phyloP scores from a whole-genome alignment of 148 eudicot genomes.

The Silene conica region DNA sequence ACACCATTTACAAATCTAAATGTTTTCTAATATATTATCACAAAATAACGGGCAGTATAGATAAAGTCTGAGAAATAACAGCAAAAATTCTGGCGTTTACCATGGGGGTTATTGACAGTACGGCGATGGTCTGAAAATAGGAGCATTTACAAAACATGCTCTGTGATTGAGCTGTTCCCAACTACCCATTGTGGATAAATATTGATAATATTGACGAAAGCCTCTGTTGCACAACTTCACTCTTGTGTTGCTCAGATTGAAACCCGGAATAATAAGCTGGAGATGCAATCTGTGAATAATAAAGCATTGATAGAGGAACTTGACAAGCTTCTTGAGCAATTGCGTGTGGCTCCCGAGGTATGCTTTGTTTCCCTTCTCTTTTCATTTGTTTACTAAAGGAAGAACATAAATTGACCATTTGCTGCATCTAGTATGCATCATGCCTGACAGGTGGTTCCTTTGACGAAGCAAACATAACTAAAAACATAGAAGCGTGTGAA shows the following conservation, averaged over 20 bases:
- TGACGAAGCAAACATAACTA: slow-evolving; percentile 81
- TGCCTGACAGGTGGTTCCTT: slow-evolving; percentile 84
- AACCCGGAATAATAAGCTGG: slow-evolving; percentile 89
- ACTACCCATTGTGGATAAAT: background rate
- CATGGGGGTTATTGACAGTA: background rate
- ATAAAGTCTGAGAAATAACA: background rate
- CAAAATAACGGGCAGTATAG: too few species aligned
- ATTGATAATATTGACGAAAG: background rate
- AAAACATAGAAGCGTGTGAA: slow-evolving; percentile 89
- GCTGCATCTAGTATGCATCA: slow-evolving; percentile 58
- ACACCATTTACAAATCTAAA: too few species aligned
- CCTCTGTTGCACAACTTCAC: background rate
- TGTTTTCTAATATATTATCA: too few species aligned
- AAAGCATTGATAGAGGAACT: slow-evolving; percentile 76
- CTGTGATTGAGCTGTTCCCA: background rate
- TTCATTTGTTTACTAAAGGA: background rate
- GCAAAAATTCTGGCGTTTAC: background rate
- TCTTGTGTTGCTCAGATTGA: slow-evolving; percentile 60
- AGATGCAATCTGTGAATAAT: slow-evolving; percentile 92
- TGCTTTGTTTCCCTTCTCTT: background rate
- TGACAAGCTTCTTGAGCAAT: slow-evolving; percentile 87
- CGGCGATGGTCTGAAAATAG: background rate
- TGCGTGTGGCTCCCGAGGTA: slow-evolving; percentile 85
- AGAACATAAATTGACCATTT: slow-evolving; percentile 12
- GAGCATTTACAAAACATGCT: too few species aligned